Base-by-base conservation (phyloP, 306 rosid species). In the Cucurbita pepo region DNA sequence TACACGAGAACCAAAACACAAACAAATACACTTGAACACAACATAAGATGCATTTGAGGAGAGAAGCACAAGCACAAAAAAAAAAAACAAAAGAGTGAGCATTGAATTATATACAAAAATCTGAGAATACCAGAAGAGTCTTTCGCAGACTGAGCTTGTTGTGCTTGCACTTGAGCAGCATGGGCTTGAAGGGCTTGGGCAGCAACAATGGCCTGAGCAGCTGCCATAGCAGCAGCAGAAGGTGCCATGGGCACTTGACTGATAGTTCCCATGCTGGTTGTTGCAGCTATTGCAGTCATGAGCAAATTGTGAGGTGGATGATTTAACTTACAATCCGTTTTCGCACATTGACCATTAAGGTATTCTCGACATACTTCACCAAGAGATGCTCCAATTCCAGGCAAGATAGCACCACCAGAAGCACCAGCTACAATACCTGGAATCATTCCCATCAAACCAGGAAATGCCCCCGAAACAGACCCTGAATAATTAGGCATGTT, bases 181-280 rank as follows among this genome's bases (percentile, higher is more conserved):
- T 94, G 99, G 52, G 99, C 99, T 79, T 95, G 97, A 80, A 91
- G 96, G 44, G 99, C 97, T 82, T 95, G 97, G 25, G 97, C 97
- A 76, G 99, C 99, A 78, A 95, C 99, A 84, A 95, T 95, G 63
- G 97, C 99, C 86, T 95, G 97, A 75, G 99, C 99, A 78, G 97
- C 97, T 43, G 99, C 99, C 99, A 95, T 95, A 78, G 96, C 99
- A 82, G 99, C 96, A 51, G 99, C 97, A 78, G 99, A 95, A 72
- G 99, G 99, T 43, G 97, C 96, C 96, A 95, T 95, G 70, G 99
- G 99, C 74, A 91, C 92, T 83, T 95, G 99, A 82, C 96, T 91
- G 63, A 84, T 85, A 71, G 88, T 86, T 72, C 99, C 96, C 99
- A 91, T 91, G 12, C 85, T 83, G 71, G 97, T 95, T 40, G 97